Evolutionary conservation across 2,329 filamentous ascomycete genomes (phyloP).

Genomic region (Diaporthe sp.): DNA sequence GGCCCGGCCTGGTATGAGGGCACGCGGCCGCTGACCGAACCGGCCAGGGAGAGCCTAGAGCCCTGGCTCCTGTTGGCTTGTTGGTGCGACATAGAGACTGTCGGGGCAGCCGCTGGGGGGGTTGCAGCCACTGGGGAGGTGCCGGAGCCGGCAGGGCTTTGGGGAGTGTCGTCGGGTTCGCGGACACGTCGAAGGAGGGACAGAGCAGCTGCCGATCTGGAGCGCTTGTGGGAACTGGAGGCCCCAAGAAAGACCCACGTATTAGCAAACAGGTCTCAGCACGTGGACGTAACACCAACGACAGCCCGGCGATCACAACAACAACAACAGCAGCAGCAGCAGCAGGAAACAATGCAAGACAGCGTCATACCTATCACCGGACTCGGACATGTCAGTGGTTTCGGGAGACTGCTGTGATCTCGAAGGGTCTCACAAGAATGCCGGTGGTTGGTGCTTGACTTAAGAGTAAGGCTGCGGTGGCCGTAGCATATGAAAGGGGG

Average conservation of each 20-base stretch:
- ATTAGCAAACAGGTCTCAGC: conserved; percentile 22
- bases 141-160: conserved; percentile 40
- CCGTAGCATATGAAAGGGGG: conserved; percentile 19
- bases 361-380: conserved; percentile 31
- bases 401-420: conserved; percentile 2
- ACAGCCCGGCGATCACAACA: not conserved
- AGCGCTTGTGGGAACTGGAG: conserved; percentile 57
- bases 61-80: conserved; percentile 54
- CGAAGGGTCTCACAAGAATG: conserved; percentile 14
- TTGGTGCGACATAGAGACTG: conserved; percentile 50
- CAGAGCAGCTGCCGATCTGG: conserved; percentile 63
- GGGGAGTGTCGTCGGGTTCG: conserved; percentile 58
- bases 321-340: not conserved
- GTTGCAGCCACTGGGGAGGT: conserved; percentile 47
- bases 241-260: not conserved
- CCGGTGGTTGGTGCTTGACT: conserved; percentile 9
- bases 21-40: conserved; percentile 52
- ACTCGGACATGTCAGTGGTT: conserved; percentile 30
- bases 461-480: conserved; percentile 11
- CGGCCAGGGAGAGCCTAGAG: conserved; percentile 58
- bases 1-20: conserved; percentile 47
- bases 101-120: conserved; percentile 44
- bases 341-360: not conserved
- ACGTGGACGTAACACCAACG: not conserved
- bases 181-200: conserved; percentile 61